These are phyloP conservation scores for Xerocomellus dryophilus DNA, from an alignment of 768 basidiomycete species.

Conservation along the genomic window DNA sequence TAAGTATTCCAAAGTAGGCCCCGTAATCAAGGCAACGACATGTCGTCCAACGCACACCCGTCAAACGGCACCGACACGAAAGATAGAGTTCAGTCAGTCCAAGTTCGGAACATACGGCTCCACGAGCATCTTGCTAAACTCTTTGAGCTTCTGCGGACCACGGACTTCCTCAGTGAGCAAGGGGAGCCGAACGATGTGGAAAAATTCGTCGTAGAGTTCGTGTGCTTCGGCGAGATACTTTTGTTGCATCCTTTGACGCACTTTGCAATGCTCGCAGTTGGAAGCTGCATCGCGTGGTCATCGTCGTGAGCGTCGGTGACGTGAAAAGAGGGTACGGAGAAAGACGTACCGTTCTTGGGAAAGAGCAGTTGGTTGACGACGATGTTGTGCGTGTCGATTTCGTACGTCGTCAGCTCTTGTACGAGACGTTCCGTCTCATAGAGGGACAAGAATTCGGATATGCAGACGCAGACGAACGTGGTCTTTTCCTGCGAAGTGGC, in stretches of 20 bases:
- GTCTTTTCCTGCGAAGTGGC: conserved; percentile 76
- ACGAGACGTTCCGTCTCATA: conserved; percentile 99
- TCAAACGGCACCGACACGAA: neutral
- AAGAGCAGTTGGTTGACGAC: conserved; percentile 97
- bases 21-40: neutral
- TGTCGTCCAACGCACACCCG: neutral
- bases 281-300: conserved; percentile 50
- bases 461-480: conserved; percentile 97
- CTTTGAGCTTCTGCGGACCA: conserved; percentile 88
- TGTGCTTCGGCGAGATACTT: conserved; percentile 96
- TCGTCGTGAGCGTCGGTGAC: neutral
- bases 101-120: conserved; percentile 63
- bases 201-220: conserved; percentile 96
- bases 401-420: conserved; percentile 90
- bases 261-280: conserved; percentile 92
- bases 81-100: conserved; percentile 13
- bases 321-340: neutral
- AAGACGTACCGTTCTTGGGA: conserved; percentile 78
- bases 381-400: conserved; percentile 98
- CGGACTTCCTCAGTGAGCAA: conserved; percentile 95
- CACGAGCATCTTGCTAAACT: conserved; percentile 91
- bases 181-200: conserved; percentile 93
- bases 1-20: neutral
- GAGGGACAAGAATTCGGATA: conserved; percentile 95
- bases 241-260: conserved; percentile 96